Evolutionary conservation across 345 rosid species (phyloP).

Genomic region (Eutrema japonicum): DNA sequence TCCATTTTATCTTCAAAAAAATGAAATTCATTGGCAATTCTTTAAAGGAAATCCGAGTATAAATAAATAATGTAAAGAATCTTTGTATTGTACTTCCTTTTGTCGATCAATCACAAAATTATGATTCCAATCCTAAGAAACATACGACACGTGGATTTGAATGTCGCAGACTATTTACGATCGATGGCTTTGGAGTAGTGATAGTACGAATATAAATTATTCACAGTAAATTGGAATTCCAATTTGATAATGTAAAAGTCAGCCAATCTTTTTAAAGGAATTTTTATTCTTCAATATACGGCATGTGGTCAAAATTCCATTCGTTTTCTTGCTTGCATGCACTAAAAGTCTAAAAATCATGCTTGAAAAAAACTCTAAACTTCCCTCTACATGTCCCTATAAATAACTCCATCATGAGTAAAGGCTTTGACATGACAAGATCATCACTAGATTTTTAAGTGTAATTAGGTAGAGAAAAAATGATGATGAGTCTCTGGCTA

Average conservation of each 20-base stretch:
- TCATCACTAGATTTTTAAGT: not conserved
- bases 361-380: constrained; percentile 1
- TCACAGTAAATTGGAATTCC: constrained; percentile 23
- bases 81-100: constrained; percentile 1
- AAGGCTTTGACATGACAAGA: constrained; percentile 13
- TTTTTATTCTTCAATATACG: constrained; percentile 23
- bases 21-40: not conserved
- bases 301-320: constrained; percentile 37
- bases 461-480: not conserved
- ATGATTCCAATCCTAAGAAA: constrained; percentile 34
- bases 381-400: constrained; percentile 28
- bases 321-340: constrained; percentile 26
- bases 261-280: constrained; percentile 19
- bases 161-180: constrained; percentile 4
- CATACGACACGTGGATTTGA: constrained; percentile 31
- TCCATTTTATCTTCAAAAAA: constrained; percentile 10
- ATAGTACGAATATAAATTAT: constrained; percentile 30
- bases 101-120: constrained; percentile 26
- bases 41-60: not conserved
- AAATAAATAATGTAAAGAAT: not conserved
- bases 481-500: not conserved
- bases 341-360: constrained; percentile 21
- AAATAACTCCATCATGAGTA: constrained; percentile 24
- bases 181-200: constrained; percentile 29
- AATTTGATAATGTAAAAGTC: constrained; percentile 35